Conservation (phyloP, 2,329 filamentous ascomycete species). For the Pyrenochaeta sp. region DNA sequence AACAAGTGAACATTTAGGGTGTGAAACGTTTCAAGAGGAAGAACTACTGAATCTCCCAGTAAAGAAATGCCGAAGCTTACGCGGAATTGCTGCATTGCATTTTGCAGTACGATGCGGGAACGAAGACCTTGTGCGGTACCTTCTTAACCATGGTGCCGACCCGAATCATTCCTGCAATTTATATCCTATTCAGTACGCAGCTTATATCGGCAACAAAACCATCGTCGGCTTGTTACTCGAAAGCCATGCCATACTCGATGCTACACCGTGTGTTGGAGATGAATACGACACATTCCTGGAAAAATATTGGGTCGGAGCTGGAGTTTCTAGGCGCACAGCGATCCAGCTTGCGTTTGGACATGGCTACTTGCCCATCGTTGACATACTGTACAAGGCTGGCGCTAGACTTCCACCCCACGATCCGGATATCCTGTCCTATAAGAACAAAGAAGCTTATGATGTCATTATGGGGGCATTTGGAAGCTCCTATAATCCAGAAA, state of each 20-base stretch:
- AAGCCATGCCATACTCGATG: not conserved
- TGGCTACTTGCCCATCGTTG: not conserved
- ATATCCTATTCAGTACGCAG: slow-evolving; percentile 13
- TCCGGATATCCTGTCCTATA: not conserved
- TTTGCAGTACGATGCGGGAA: not conserved
- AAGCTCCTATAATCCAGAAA: no score
- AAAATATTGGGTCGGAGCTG: not conserved
- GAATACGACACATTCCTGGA: not conserved
- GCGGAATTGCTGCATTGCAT: slow-evolving; percentile 1
- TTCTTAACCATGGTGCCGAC: slow-evolving; percentile 5
- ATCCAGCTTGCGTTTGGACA: not conserved
- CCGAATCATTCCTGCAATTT: slow-evolving; percentile 5
- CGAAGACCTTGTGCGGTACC: not conserved
- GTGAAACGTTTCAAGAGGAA: no score
- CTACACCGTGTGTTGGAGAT: not conserved
- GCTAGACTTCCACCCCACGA: not conserved
- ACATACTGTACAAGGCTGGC: not conserved
- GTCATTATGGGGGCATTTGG: not conserved
- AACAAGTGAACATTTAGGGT: no score
- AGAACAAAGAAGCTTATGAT: not conserved
- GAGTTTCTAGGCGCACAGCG: not conserved
- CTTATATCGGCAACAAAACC: not conserved
- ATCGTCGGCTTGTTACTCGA: not conserved
- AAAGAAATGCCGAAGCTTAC: not conserved
- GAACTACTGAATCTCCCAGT: not conserved